Evolutionary conservation across 1,284 basidiomycete genomes (phyloP), one percentile per base, ranked within the genome.

Genomic region (Pascua guehoae): DNA sequence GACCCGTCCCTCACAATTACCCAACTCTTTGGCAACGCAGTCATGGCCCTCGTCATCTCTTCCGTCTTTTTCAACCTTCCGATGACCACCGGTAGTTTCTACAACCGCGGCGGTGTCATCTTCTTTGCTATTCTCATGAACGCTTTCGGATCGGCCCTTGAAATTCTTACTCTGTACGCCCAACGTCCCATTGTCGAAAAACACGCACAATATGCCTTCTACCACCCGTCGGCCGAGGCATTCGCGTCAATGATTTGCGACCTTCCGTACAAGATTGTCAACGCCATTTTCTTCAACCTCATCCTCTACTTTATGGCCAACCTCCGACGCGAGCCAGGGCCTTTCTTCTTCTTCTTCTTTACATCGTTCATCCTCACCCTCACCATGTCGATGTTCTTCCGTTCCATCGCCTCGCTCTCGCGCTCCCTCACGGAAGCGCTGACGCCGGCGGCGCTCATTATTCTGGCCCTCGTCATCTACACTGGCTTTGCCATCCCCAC

Each of bases 301-400:
- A 70, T 72, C 49, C 58, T 79, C 41, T 79, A 79, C 67, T 80
- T 79, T 57, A 76, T 79, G 75, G 70, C 73, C 47, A 77, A 79
- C 50, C 70, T 80, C 9, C 74, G 76, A 36, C 68, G 78, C 39
- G 66, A 67, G 32, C 71, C 77, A 0, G 73, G 71, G 18, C 65
- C 70, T n/a, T 74, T 74, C 70, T 76, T 74, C 66, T 68, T 71
- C 57, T 76, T 75, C 71, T 53, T 76, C 49, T 64, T 79, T 24
- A 71, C 77, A 62, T 72, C 72, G 10, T 79, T 76, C 60, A 61
- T 72, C 49, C 65, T 65, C 12, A 80, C 78, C 10, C 61, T 81
- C 45, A 68, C 72, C 48, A 80, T 81, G 80, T 75, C 73, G 2
- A 79, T 78, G 75, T 66, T 81, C 53, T 82, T 82, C 78, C 76